Evolutionary conservation across 2,329 filamentous ascomycete genomes (phyloP).

Genomic region (Fusarium beomiforme): DNA sequence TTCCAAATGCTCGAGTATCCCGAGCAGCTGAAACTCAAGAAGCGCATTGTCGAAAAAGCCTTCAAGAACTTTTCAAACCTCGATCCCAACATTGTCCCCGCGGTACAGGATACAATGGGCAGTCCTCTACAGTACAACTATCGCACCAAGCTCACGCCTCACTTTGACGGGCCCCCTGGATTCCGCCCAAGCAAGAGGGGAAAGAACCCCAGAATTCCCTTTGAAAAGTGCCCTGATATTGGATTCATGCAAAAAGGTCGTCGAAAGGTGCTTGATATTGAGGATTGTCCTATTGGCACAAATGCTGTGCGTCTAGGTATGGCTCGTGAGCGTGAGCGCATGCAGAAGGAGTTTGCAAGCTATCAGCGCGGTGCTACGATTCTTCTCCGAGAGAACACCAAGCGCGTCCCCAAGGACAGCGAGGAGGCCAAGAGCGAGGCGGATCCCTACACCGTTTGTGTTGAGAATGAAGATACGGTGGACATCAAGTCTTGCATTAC

Average conservation of each 20-base stretch:
- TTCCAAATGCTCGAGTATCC: conserved; percentile 96
- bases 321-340: conserved; percentile 79
- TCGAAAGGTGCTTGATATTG: conserved; percentile 86
- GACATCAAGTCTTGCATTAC: conserved; percentile 92
- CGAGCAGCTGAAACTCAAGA: conserved; percentile 87
- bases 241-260: conserved; percentile 92
- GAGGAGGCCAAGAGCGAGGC: conserved; percentile 43
- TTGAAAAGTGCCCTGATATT: conserved; percentile 77
- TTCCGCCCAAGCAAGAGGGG: conserved; percentile 60
- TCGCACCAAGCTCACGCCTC: conserved; percentile 95
- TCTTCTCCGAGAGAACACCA: conserved; percentile 86
- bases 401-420: conserved; percentile 66
- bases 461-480: conserved; percentile 66
- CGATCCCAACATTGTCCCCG: conserved; percentile 76
- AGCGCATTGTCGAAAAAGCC: conserved; percentile 86
- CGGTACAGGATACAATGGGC: conserved; percentile 84
- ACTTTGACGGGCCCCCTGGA: conserved; percentile 83
- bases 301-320: conserved; percentile 84
- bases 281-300: conserved; percentile 96
- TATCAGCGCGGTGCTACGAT: conserved; percentile 89
- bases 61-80: conserved; percentile 92
- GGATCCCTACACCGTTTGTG: conserved; percentile 52
- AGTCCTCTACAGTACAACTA: conserved; percentile 94
- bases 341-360: conserved; percentile 73
- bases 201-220: conserved; percentile 58